These are phyloP conservation scores for Sporopachydermia lactativora DNA, from an alignment of 805 yeast genomes.

Conservation along the genomic window DNA sequence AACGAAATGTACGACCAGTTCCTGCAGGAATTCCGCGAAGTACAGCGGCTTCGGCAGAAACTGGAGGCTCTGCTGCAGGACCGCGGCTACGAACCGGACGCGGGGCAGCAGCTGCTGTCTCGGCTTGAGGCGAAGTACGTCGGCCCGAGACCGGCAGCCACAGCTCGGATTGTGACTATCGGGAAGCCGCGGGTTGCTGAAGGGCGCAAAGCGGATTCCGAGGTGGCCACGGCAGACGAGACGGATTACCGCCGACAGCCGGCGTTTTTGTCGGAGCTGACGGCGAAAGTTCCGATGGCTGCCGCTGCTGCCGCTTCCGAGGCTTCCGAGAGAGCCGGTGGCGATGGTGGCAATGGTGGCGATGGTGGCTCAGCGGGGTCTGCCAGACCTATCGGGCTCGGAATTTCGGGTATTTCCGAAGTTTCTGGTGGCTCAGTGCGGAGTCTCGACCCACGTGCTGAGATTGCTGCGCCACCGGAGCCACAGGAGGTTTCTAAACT, in stretches of 20 bases:
- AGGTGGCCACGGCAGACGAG: conserved; percentile 4
- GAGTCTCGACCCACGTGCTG: too few relatives aligned
- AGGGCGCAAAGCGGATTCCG: not conserved
- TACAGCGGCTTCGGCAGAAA: too few relatives aligned
- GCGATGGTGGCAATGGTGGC: too few relatives aligned
- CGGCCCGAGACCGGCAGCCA: not conserved
- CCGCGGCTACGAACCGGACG: not conserved
- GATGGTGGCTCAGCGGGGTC: too few relatives aligned
- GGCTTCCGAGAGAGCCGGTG: too few relatives aligned
- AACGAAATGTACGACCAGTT: not conserved
- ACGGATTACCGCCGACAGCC: not conserved
- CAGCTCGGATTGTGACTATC: conserved; percentile 11
- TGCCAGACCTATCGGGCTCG: too few relatives aligned
- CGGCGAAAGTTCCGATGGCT: not conserved
- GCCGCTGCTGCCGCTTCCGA: not conserved
- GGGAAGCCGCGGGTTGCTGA: conserved; percentile 5
- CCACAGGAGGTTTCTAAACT: too few relatives aligned
- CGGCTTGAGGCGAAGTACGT: not conserved
- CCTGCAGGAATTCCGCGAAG: not conserved
- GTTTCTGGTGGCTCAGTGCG: too few relatives aligned
- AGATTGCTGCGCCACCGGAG: too few relatives aligned
- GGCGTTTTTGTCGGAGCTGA: conserved; percentile 1
- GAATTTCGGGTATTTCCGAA: too few relatives aligned
- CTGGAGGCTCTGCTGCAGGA: too few relatives aligned
- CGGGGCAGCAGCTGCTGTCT: not conserved